Evolutionary conservation across 1,284 basidiomycete species (phyloP).

Genomic region (Butyriboletus appendiculatus): DNA sequence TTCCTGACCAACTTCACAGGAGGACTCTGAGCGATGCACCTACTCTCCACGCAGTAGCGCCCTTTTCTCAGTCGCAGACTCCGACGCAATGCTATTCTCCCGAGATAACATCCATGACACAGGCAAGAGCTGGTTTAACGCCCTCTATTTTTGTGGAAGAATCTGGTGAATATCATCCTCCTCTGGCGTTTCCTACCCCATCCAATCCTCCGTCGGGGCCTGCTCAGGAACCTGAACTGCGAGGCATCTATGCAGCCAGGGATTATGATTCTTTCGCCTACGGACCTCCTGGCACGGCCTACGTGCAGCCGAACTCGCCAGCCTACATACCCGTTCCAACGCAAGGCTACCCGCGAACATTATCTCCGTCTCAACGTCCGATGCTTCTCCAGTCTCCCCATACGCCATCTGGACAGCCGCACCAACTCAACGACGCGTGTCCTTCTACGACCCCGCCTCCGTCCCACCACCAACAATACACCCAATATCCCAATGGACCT

Average conservation of each 20-base stretch:
- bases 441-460: neutral
- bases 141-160: constrained; percentile 24
- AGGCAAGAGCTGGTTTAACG: neutral
- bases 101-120: neutral
- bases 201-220: neutral
- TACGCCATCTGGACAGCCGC: constrained; percentile 16
- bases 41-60: constrained; percentile 1
- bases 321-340: constrained; percentile 7
- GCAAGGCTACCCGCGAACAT: constrained; percentile 10
- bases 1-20: constrained; percentile 12
- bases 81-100: constrained; percentile 10
- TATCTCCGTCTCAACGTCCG: constrained; percentile 10
- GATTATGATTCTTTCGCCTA: constrained; percentile 4
- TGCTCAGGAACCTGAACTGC: constrained; percentile 3
- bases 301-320: constrained; percentile 17
- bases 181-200: constrained; percentile 9
- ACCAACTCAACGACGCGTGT: constrained; percentile 10
- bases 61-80: constrained; percentile 10
- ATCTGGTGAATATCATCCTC: neutral
- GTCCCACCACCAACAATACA: constrained; percentile 12
- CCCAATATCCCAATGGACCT: constrained; percentile 12
- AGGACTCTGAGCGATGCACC: constrained; percentile 17
- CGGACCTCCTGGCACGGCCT: constrained; percentile 5
- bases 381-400: constrained; percentile 13
- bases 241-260: neutral